A percentile compares a stretch with the other conserved stretches of the same genome.
Conservation (phyloP, 2,329 filamentous ascomycete genomes). For the Sporothrix dimorphospora region DNA sequence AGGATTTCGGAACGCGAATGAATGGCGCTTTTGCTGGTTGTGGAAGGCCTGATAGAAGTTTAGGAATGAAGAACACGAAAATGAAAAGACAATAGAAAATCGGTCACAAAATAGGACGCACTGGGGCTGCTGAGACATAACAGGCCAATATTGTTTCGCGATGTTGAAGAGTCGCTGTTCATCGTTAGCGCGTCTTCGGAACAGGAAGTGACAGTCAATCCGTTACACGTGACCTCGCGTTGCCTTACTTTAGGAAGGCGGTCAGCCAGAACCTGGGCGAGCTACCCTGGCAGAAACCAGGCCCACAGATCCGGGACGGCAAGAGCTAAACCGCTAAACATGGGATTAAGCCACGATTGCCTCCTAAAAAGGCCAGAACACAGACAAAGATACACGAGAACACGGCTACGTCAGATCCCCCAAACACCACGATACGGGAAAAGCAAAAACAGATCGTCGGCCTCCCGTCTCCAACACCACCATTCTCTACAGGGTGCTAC, state of each 20-base stretch:
- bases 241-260: conserved; percentile 2
- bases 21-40: background rate
- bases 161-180: conserved; percentile 10
- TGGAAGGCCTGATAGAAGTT: background rate
- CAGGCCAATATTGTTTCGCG: background rate
- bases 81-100: background rate
- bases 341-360: conserved; percentile 21
- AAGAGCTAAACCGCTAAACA: background rate
- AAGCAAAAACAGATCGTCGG: background rate
- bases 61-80: background rate
- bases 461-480: background rate
- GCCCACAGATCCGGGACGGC: background rate
- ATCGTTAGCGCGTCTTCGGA: background rate
- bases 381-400: conserved; percentile 5
- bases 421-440: background rate
- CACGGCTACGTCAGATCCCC: conserved; percentile 16
- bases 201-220: background rate
- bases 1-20: background rate
- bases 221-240: background rate
- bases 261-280: background rate
- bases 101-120: background rate
- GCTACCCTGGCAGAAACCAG: conserved; percentile 9
- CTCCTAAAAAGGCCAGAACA: conserved; percentile 14
- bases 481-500: background rate
- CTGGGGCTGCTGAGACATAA: background rate